Base-by-base conservation (phyloP, 1,284 basidiomycete species). In the Ganoderma meredithae region DNA sequence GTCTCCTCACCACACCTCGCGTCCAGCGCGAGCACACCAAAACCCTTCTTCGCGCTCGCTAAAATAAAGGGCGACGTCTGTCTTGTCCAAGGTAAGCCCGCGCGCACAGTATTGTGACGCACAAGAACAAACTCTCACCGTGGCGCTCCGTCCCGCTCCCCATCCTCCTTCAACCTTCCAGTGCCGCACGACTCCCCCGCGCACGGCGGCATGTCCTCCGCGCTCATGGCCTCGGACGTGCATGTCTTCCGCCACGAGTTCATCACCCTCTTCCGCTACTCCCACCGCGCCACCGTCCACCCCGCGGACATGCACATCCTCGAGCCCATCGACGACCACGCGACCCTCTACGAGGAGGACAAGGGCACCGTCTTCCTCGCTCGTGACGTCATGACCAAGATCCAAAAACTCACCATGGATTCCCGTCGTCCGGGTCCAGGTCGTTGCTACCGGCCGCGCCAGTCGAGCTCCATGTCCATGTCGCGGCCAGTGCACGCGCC, bases 311-410 rank as follows among this genome's bases (percentile, higher is more conserved):
- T 91, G 36, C 82, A 80, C 71, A 83, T 90, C 70, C 79, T 90
- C 60, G 86, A 89, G 76, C 75, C 80, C 36, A 85, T 90, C 62
- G 83, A 85, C 63, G 84, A 85, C 25, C 77, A 77, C 39, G 77
- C 81, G 60, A 81, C 84, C 58, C 83, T 82, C 33, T 89, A 90
- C 71, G 89, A 91, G 73, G 85, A 87, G 72, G 88, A 90, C 44
- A 86, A 81, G 67, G 89, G 84, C 68, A 88, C 84, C 12, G 88
- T 90, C 36, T 90, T 89, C 76, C 81, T 91, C 58, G 85, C 89
- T 12, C 85, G 83, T 69, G 83, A 87, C 67, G 81, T 88, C 47
- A 84, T 90, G 82, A 81, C 82, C 33, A 83, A 83, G 47, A 73
- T 90, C 67, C 82, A 85, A 70, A 82, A 67, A 70, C 71, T 76